Base-by-base conservation (phyloP, 805 yeast genomes). In the Yarrowia hollandica region DNA sequence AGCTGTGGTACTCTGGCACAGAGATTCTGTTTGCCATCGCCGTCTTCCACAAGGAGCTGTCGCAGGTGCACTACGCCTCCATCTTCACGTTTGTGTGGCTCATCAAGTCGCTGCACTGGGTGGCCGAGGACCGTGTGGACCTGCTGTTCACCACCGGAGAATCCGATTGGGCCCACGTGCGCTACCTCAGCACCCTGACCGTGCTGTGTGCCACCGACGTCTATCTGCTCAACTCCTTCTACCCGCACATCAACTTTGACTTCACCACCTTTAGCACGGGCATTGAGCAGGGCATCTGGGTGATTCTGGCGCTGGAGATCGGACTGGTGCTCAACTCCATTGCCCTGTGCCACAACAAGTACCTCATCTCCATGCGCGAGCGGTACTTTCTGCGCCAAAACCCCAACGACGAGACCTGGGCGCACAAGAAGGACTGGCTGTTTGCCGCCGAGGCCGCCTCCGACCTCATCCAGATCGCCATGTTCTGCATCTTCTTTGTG, bases 281-380 rank as follows among this genome's bases (percentile, higher is more conserved):
- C 4, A 60, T 61, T 14, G 68, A 65, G 3, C 71, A 72, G 4
- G 68, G 69, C 16, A 66, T 68, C 73, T 63, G 82, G 88, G 16
- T 87, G 37, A 76, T 85, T 57, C 84, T 88, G 69, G 91, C 90
- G 0, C 84, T 88, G 68, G 94, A 88, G 66, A 85, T 85, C 67
- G 84, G 86, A 2, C 74, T 88, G 60, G 74, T 85, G 61, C 79
- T 81, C 19, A 75, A 85, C 28, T 84, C 82, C 44, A 68, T 82
- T 22, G 64, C 82, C 14, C 73, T 79, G 7, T 72, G 77, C 50
- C 67, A 76, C 12, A 72, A 78, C 31, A 81, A 82, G 66, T 75
- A 77, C 56, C 62, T 72, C 6, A 71, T 86, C 56, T 83, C 83
- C 63, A 66, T 82, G 19, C 75, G 76, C 63, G 97, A 89, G 64